A percentile compares a stretch with the other conserved stretches of the same genome.
Conservation (phyloP, 768 basidiomycete species). For the Amanita exitialis region DNA sequence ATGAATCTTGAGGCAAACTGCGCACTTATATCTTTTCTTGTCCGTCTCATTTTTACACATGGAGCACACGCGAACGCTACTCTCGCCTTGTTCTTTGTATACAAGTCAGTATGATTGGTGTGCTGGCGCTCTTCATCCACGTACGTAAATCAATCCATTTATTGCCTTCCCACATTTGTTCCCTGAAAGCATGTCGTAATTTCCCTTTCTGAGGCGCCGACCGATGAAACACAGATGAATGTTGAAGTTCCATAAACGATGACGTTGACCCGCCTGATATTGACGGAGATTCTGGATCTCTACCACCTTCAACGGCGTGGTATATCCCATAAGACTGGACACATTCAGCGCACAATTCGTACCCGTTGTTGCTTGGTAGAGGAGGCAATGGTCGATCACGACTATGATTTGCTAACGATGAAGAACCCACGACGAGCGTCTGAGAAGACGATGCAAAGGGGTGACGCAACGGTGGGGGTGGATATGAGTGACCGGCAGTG, state of each 20-base stretch:
- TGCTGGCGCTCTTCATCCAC: slow-evolving; percentile 17
- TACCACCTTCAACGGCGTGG: slow-evolving; percentile 60
- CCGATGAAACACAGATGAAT: slow-evolving; percentile 49
- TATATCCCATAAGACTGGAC: slow-evolving; percentile 68
- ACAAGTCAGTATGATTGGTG: neutral
- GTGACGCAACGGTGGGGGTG: slow-evolving; percentile 18
- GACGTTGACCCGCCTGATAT: slow-evolving; percentile 28
- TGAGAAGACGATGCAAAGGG: slow-evolving; percentile 25
- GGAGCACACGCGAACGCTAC: slow-evolving; percentile 55
- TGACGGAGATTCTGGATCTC: slow-evolving; percentile 37
- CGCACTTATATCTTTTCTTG: slow-evolving; percentile 74
- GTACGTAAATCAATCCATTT: slow-evolving; percentile 88
- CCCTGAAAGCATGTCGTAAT: slow-evolving; percentile 74
- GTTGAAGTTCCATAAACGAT: slow-evolving; percentile 37
- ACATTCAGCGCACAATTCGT: slow-evolving; percentile 79
- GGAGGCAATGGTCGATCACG: slow-evolving; percentile 24
- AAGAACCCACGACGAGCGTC: slow-evolving; percentile 24
- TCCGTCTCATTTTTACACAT: slow-evolving; percentile 62
- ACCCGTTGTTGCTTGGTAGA: slow-evolving; percentile 32
- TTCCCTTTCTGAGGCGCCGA: slow-evolving; percentile 71
- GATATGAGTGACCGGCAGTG: slow-evolving; percentile 21
- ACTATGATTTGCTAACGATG: slow-evolving; percentile 16
- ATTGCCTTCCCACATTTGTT: slow-evolving; percentile 74
- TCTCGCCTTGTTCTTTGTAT: slow-evolving; percentile 56
- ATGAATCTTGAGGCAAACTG: slow-evolving; percentile 68